Evolutionary conservation across 2,329 filamentous ascomycete species (phyloP).

Genomic region (Tolypocladium tundrense): DNA sequence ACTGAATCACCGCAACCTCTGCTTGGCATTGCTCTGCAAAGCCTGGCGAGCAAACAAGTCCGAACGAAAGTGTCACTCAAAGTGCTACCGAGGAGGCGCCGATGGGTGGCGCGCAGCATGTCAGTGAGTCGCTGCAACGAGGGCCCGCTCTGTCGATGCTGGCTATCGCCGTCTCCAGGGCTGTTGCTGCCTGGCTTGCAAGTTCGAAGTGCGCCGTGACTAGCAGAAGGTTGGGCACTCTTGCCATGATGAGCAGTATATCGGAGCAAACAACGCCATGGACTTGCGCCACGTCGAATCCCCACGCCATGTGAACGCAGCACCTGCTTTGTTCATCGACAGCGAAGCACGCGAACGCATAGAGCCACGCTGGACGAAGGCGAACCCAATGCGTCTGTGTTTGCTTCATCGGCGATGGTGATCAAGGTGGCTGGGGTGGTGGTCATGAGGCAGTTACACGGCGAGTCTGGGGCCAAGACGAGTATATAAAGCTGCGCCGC

Average conservation of each 20-base stretch:
- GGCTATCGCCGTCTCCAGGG: not conserved
- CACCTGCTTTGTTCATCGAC: too few relatives aligned
- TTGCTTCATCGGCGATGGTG: not conserved
- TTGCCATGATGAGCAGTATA: not conserved
- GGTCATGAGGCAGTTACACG: not conserved
- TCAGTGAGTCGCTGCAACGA: not conserved
- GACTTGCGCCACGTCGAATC: not conserved
- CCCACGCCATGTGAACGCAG: not conserved
- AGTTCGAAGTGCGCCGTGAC: too few relatives aligned
- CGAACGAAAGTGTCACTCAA: not conserved
- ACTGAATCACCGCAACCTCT: not conserved
- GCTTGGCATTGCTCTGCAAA: not conserved
- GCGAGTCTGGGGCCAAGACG: not conserved
- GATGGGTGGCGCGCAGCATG: not conserved
- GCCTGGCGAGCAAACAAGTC: not conserved
- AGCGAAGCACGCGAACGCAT: not conserved
- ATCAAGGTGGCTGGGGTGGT: not conserved
- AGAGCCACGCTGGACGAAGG: not conserved
- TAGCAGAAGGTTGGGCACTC: too few relatives aligned
- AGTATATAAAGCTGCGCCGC: not conserved
- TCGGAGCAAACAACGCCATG: not conserved
- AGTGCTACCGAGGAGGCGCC: not conserved
- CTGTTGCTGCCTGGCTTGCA: not conserved
- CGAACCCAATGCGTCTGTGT: not conserved
- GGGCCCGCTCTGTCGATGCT: not conserved